These are phyloP conservation scores for Plasmodium billcollinsi DNA, from an alignment of 169 alveolate species.

Conservation along the genomic window DNA sequence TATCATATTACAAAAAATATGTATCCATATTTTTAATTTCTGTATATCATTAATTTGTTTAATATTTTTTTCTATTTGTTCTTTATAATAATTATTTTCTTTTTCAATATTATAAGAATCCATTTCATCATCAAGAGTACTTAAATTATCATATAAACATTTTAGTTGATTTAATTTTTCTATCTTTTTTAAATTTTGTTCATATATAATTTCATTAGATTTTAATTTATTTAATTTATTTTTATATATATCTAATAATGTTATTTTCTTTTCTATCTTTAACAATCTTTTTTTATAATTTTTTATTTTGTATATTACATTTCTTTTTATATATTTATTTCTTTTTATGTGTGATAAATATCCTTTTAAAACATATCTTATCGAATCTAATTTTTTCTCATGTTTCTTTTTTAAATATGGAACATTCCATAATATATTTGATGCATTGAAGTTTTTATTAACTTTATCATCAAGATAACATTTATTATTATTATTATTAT, in stretches of 20 bases:
- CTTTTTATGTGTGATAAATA: not conserved
- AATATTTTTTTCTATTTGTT: conserved; percentile 10
- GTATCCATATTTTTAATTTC: conserved; percentile 7
- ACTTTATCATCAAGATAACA: too few relatives aligned
- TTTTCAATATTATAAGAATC: conserved; percentile 10
- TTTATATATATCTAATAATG: conserved; percentile 26
- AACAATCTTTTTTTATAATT: conserved; percentile 5
- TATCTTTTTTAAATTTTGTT: conserved; percentile 9
- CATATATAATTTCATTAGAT: conserved; percentile 18
- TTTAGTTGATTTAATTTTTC: conserved; percentile 36
- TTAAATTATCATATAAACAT: conserved; percentile 18
- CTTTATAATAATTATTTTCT: not conserved
- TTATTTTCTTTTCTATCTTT: conserved; percentile 39
- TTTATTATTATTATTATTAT: too few relatives aligned
- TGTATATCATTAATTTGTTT: conserved; percentile 11
- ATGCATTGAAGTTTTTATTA: too few relatives aligned
- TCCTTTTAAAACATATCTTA: conserved; percentile 51
- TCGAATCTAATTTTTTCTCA: not conserved
- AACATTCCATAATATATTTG: too few relatives aligned
- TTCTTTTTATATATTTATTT: conserved; percentile 13
- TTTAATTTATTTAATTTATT: conserved; percentile 18
- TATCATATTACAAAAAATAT: not conserved
- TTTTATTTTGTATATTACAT: not conserved
- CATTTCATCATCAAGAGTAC: not conserved
- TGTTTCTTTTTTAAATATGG: not conserved